Conservation (phyloP, 257 asterid species). For the Anisodus tanguticus region DNA sequence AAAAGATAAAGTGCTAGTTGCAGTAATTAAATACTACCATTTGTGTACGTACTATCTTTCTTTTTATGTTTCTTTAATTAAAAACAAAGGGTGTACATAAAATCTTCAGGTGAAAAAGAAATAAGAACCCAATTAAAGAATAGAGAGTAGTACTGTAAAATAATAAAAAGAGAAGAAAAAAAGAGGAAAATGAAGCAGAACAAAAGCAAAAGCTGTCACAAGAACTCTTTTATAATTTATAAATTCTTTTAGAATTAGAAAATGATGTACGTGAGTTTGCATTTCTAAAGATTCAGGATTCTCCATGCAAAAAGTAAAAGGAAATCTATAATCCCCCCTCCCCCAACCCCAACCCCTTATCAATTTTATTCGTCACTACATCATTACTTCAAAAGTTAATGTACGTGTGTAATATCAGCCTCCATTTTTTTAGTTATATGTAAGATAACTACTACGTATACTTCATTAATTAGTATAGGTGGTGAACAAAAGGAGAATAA, state of each 20-base stretch:
- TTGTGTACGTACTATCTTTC: background rate
- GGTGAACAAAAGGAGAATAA: too few relatives aligned
- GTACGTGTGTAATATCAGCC: background rate
- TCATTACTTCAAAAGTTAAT: constrained; percentile 29
- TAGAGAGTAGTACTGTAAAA: background rate
- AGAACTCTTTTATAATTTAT: constrained; percentile 43
- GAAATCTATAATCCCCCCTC: constrained; percentile 10
- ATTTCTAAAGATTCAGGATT: constrained; percentile 48
- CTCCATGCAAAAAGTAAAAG: constrained; percentile 74
- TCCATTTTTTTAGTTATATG: background rate
- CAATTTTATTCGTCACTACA: constrained; percentile 33
- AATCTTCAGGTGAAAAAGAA: constrained; percentile 26
- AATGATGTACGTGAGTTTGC: constrained; percentile 62
- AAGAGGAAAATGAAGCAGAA: constrained; percentile 35
- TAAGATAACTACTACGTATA: background rate
- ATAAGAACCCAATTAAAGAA: background rate
- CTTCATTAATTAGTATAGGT: too few relatives aligned
- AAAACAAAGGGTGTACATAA: background rate
- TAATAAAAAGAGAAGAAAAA: constrained; percentile 13
- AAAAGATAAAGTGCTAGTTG: constrained; percentile 21
- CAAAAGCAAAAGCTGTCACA: constrained; percentile 78
- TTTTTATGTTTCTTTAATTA: constrained; percentile 7
- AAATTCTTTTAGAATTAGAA: constrained; percentile 24
- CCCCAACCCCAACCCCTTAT: too few relatives aligned
- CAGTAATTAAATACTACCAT: constrained; percentile 23